Conservation (phyloP, 2,329 filamentous ascomycete genomes). For the Sphaerostilbella broomeana region DNA sequence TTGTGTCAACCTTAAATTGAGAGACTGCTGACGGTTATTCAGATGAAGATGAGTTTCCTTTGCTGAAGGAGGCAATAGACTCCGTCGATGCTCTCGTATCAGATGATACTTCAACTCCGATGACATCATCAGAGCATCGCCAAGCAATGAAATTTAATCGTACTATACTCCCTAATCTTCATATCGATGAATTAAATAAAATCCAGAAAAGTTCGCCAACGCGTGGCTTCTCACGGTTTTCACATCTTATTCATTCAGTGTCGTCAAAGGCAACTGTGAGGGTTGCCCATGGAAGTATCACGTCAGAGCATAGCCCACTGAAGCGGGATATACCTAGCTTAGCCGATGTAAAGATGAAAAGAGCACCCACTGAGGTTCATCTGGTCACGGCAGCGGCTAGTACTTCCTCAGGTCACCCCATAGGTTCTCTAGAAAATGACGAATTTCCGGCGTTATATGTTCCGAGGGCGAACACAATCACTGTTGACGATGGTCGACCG, state of each 20-base stretch:
- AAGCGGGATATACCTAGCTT: conserved; percentile 22
- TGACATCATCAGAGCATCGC: conserved; percentile 8
- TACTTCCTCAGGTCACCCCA: too few relatives aligned
- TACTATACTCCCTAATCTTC: conserved; percentile 28
- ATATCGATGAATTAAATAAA: conserved; percentile 18
- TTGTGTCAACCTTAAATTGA: conserved; percentile 6
- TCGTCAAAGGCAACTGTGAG: conserved; percentile 22
- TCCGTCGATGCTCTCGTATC: conserved; percentile 65
- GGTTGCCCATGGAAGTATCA: conserved; percentile 21
- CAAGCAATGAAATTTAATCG: conserved; percentile 14
- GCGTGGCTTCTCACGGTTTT: conserved; percentile 15
- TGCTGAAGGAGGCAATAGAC: conserved; percentile 53
- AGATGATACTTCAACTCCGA: conserved; percentile 38
- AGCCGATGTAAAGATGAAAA: conserved; percentile 29
- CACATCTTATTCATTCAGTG: conserved; percentile 22
- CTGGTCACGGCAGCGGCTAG: too few relatives aligned
- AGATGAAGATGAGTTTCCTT: conserved; percentile 60
- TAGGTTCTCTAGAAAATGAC: too few relatives aligned
- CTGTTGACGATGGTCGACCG: conserved; percentile 23
- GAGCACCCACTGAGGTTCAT: neutral
- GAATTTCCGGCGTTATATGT: conserved; percentile 56
- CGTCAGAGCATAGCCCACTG: conserved; percentile 29
- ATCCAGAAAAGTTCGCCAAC: conserved; percentile 18
- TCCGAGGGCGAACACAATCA: conserved; percentile 30
- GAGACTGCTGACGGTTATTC: conserved; percentile 37